A percentile compares a stretch with the other conserved stretches of the same genome.
Conservation (phyloP, 345 rosid genomes). For the Syzygium oleosum region DNA sequence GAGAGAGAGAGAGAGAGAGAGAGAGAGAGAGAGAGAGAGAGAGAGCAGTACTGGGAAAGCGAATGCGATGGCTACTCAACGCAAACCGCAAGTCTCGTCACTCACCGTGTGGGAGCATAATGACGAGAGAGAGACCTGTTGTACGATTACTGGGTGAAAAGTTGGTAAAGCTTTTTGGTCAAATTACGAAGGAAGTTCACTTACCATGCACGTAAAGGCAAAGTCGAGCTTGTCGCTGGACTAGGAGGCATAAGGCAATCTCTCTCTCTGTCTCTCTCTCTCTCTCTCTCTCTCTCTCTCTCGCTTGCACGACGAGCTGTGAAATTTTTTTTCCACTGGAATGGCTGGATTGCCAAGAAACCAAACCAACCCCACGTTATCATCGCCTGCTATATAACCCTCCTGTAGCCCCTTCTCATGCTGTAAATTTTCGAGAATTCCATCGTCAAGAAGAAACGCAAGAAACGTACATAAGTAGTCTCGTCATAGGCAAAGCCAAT, state of each 20-base stretch:
- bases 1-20: not conserved
- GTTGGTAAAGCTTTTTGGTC: not conserved
- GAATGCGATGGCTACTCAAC: not conserved
- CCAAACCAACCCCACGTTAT: not conserved
- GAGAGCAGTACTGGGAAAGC: not conserved
- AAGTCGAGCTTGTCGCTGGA: slow-evolving; percentile 15
- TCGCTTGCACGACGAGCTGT: no score
- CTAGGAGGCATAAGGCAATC: slow-evolving; percentile 39
- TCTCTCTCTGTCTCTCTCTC: no score
- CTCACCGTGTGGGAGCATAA: not conserved
- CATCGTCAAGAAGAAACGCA: no score
- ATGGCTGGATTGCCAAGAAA: not conserved
- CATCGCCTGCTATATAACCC: not conserved
- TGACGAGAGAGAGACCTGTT: not conserved
- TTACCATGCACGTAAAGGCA: slow-evolving; percentile 51
- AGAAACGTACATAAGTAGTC: not conserved
- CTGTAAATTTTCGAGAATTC: not conserved
- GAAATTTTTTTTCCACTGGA: not conserved
- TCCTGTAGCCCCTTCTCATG: not conserved
- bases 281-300: no score
- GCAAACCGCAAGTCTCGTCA: not conserved
- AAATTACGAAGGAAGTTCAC: slow-evolving; percentile 13
- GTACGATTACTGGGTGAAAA: not conserved
- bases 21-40: not conserved
- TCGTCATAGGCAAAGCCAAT: not conserved